These are phyloP conservation scores for Eimeria praecox DNA, from an alignment of 169 alveolate genomes.

Conservation along the genomic window DNA sequence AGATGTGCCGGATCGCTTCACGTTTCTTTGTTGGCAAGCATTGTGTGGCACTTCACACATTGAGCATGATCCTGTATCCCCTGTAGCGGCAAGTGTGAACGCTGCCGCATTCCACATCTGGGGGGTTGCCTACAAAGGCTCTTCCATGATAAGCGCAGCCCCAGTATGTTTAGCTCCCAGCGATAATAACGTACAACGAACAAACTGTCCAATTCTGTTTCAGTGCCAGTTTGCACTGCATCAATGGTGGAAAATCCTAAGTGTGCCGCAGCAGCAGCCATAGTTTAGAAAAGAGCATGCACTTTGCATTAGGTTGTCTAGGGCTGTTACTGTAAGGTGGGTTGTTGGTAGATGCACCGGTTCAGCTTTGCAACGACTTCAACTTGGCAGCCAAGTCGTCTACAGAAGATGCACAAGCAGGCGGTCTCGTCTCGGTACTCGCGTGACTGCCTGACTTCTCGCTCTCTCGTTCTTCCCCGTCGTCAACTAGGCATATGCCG, in stretches of 20 bases:
- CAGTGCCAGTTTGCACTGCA: slow-evolving; percentile 33
- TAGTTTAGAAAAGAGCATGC: not conserved
- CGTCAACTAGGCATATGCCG: slow-evolving; percentile 70
- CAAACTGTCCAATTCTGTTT: not conserved
- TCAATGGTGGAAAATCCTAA: not conserved
- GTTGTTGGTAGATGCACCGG: not conserved
- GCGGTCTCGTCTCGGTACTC: not conserved
- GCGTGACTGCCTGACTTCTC: not conserved
- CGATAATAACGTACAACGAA: not conserved
- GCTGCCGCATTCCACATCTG: not conserved
- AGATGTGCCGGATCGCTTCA: not conserved
- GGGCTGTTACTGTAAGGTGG: not conserved
- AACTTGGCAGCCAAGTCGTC: slow-evolving; percentile 66
- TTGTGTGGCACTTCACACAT: not conserved
- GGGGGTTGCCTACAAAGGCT: not conserved
- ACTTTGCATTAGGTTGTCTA: not conserved
- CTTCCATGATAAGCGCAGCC: not conserved
- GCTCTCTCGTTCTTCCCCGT: slow-evolving; percentile 13
- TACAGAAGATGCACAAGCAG: slow-evolving; percentile 19
- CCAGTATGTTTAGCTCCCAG: not conserved
- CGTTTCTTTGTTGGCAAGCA: not conserved
- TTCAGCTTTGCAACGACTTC: slow-evolving; percentile 64
- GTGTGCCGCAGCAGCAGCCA: not conserved
- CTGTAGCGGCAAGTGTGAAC: not conserved
- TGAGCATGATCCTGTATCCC: not conserved